These are phyloP conservation scores for Neurospora sp. DNA, from an alignment of 495 filamentous ascomycete genomes.

Conservation along the genomic window DNA sequence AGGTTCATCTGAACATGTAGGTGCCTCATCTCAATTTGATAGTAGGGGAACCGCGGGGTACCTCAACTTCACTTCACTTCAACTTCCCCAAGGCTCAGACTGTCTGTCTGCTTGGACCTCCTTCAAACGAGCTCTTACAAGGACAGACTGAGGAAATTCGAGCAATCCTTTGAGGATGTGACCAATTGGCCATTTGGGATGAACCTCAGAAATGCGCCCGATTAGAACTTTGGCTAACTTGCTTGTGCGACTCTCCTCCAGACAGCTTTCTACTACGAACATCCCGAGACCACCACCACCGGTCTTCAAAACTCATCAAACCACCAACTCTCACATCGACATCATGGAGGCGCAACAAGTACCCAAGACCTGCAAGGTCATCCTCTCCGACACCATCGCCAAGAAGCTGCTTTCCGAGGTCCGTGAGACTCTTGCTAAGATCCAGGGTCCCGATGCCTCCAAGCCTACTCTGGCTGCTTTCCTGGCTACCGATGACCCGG, in stretches of 20 bases:
- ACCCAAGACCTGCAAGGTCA: slow-evolving; percentile 75
- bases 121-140: background rate
- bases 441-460: slow-evolving; percentile 38
- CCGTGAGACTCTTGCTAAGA: slow-evolving; percentile 53
- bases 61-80: background rate
- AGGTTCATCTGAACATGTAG: background rate
- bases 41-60: background rate
- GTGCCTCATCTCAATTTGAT: background rate
- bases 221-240: background rate
- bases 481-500: slow-evolving; percentile 83
- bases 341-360: slow-evolving; percentile 33
- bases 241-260: background rate
- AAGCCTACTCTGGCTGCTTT: slow-evolving; percentile 80
- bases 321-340: background rate
- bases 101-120: background rate
- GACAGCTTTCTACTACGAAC: background rate
- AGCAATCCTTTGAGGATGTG: background rate
- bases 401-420: slow-evolving; percentile 73
- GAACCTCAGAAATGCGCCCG: background rate
- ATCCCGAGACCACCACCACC: background rate
- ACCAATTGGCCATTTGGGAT: background rate
- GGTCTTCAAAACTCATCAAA: background rate
- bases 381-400: slow-evolving; percentile 76
- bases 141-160: background rate
- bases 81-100: background rate